Percentiles rank a stretch among this genome's conserved stretches.
These are phyloP conservation scores for Emmonsia crescens DNA, from an alignment of 2,329 filamentous ascomycete species.

Conservation along the genomic window DNA sequence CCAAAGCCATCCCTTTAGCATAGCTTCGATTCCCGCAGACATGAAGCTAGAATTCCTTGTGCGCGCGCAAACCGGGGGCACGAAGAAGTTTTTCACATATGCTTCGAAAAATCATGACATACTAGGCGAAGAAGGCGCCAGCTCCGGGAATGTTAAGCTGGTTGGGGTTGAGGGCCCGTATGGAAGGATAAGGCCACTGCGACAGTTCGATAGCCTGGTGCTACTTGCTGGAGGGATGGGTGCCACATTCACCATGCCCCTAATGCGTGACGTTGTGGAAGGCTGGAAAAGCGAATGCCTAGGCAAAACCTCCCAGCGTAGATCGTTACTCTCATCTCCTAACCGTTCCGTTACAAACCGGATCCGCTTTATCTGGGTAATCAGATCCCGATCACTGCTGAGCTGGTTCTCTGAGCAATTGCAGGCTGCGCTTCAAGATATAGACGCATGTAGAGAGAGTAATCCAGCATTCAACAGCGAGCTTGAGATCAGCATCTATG, in stretches of 20 bases:
- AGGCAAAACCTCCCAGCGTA: background rate
- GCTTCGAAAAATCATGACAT: slow-evolving; percentile 32
- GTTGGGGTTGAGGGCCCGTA: slow-evolving; percentile 47
- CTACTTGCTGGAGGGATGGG: slow-evolving; percentile 51
- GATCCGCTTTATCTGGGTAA: slow-evolving; percentile 48
- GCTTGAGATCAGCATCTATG: slow-evolving; percentile 43
- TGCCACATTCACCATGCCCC: slow-evolving; percentile 46
- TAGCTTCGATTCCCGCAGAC: slow-evolving; percentile 46
- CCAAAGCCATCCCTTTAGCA: slow-evolving; percentile 55
- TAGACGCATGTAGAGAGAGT: slow-evolving; percentile 25
- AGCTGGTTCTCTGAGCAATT: slow-evolving; percentile 45
- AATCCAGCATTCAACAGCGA: slow-evolving; percentile 28
- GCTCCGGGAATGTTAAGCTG: slow-evolving; percentile 19
- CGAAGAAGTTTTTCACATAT: slow-evolving; percentile 40
- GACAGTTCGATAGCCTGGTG: slow-evolving; percentile 51
- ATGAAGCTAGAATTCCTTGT: slow-evolving; percentile 47
- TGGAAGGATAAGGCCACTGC: slow-evolving; percentile 40
- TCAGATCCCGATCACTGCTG: slow-evolving; percentile 44
- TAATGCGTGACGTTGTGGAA: slow-evolving; percentile 46
- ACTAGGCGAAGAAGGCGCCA: slow-evolving; percentile 7
- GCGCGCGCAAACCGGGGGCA: slow-evolving; percentile 44
- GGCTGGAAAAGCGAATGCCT: slow-evolving; percentile 31
- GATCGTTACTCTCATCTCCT: slow-evolving; percentile 10
- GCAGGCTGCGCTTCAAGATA: slow-evolving; percentile 34
- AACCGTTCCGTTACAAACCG: slow-evolving; percentile 28